phyloP scores from a whole-genome alignment of 116 monocot species.

The Thalassia testudinum region DNA sequence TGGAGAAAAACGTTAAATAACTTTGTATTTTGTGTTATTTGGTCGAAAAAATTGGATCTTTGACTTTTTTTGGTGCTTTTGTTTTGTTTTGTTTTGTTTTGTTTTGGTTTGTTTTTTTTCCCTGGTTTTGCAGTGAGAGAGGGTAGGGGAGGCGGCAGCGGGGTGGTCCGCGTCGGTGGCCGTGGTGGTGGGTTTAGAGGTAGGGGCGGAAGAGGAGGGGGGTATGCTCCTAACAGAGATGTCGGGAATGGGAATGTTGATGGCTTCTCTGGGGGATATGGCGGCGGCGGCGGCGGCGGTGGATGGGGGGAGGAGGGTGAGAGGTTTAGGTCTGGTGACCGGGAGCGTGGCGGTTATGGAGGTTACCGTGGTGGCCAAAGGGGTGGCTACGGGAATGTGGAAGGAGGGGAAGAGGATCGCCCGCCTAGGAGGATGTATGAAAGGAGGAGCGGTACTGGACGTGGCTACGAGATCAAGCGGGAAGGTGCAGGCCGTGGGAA shows the following conservation, averaged over 20 bases:
- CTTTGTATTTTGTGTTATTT: neutral
- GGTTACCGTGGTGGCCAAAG: slow-evolving; percentile 28
- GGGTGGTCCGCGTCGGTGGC: slow-evolving; percentile 22
- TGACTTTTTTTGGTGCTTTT: neutral
- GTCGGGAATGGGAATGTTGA: slow-evolving; percentile 26
- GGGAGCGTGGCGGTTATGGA: slow-evolving; percentile 21
- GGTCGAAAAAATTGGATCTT: neutral
- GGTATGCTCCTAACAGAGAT: slow-evolving; percentile 14
- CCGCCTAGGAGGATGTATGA: slow-evolving; percentile 32
- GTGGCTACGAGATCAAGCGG: slow-evolving; percentile 39
- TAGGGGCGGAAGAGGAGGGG: slow-evolving; percentile 28
- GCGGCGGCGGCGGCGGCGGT: slow-evolving; percentile 15
- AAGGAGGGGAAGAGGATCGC: slow-evolving; percentile 25
- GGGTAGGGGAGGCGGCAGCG: slow-evolving; percentile 17
- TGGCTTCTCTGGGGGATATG: slow-evolving; percentile 17
- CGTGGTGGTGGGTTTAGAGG: slow-evolving; percentile 25
- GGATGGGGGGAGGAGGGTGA: slow-evolving; percentile 14
- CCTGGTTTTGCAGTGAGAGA: slow-evolving; percentile 41
- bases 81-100: neutral
- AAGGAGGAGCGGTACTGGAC: slow-evolving; percentile 49
- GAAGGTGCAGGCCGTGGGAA: slow-evolving; percentile 69
- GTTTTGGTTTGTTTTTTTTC: neutral
- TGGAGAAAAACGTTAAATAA: neutral
- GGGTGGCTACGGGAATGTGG: slow-evolving; percentile 34
- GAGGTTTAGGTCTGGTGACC: slow-evolving; percentile 13